These are phyloP conservation scores for Pythium dissotocum DNA, from an alignment of 352 stramenopile species.

Conservation along the genomic window DNA sequence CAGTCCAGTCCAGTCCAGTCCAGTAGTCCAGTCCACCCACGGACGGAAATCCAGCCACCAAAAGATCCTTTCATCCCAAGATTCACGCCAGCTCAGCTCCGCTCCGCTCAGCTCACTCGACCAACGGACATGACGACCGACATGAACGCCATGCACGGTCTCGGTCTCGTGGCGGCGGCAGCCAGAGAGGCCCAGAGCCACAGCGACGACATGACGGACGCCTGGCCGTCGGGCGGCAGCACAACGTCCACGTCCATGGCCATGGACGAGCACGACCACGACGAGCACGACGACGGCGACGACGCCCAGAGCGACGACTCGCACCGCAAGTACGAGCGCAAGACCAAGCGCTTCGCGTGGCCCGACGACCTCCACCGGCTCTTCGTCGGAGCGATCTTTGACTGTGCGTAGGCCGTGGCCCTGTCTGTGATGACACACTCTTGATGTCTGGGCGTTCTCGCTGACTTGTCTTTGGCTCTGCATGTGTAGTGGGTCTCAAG, in stretches of 20 bases:
- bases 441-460: background rate
- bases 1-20: background rate
- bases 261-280: conserved; percentile 16
- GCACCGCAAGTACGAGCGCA: conserved; percentile 87
- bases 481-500: conserved; percentile 68
- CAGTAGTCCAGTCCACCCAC: background rate
- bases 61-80: background rate
- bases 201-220: conserved; percentile 6
- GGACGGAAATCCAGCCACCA: background rate
- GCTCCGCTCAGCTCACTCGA: background rate
- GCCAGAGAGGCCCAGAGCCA: background rate
- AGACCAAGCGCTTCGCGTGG: conserved; percentile 89
- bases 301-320: background rate
- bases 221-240: conserved; percentile 17
- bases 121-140: conserved; percentile 13
- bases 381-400: conserved; percentile 87
- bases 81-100: background rate
- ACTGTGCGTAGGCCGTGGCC: conserved; percentile 38
- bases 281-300: background rate
- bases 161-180: conserved; percentile 8
- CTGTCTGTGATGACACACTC: background rate
- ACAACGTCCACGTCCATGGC: conserved; percentile 16
- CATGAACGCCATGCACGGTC: conserved; percentile 12
- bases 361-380: conserved; percentile 86
- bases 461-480: conserved; percentile 6